Evolutionary conservation across 2,329 filamentous ascomycete genomes (phyloP).

Genomic region (Trichoderma koningiopsis): DNA sequence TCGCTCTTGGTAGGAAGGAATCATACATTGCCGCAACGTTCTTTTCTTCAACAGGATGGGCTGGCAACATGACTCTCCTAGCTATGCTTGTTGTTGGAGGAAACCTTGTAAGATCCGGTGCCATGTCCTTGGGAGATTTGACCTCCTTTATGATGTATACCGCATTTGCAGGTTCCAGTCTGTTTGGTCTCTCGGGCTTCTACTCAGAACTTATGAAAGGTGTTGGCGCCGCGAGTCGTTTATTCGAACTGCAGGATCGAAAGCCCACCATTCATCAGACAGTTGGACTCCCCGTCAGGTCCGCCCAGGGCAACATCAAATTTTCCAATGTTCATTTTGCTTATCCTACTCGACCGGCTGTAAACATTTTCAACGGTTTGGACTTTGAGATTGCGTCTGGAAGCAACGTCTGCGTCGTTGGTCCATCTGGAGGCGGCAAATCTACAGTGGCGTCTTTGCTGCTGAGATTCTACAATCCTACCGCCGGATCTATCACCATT

Average conservation of each 20-base stretch:
- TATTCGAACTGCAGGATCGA: constrained; percentile 95
- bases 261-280: constrained; percentile 86
- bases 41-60: constrained; percentile 82
- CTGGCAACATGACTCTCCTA: constrained; percentile 95
- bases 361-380: constrained; percentile 85
- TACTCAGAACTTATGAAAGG: constrained; percentile 99
- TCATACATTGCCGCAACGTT: constrained; percentile 88
- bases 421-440: constrained; percentile 93
- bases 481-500: constrained; percentile 74
- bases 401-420: constrained; percentile 93
- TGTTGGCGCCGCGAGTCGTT: constrained; percentile 89
- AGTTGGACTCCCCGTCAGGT: constrained; percentile 74
- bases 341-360: constrained; percentile 91
- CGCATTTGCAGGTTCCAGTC: constrained; percentile 78
- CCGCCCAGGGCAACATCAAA: constrained; percentile 83
- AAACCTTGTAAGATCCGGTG: constrained; percentile 81
- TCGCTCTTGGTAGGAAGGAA: constrained; percentile 82
- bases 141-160: constrained; percentile 99
- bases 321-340: constrained; percentile 86
- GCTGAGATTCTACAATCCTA: constrained; percentile 87
- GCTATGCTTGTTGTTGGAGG: constrained; percentile 88
- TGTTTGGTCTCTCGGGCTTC: constrained; percentile 93
- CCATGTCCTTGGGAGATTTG: constrained; percentile 87
- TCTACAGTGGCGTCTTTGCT: constrained; percentile 92
- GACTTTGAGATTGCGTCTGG: constrained; percentile 91